Percentiles rank a stretch among this genome's conserved stretches.
Conservation (phyloP, 139 green algal genomes). For the Coelastrella sp. region DNA sequence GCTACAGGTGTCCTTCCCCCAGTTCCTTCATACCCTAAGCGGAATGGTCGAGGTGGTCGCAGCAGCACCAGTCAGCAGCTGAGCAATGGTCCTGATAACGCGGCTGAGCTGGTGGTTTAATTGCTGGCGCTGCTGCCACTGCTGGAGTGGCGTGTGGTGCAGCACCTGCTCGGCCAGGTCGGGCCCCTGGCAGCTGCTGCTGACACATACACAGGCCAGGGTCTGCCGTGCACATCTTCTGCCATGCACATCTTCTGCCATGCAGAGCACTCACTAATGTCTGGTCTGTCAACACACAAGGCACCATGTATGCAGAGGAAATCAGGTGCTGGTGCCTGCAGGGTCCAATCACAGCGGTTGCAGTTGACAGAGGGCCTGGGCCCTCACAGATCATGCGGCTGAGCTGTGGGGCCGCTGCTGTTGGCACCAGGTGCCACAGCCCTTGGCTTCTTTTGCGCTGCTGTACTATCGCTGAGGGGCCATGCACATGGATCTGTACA, state of each 20-base stretch:
- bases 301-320: constrained; percentile 1
- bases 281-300: neutral
- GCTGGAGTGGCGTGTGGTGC: neutral
- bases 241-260: constrained; percentile 14
- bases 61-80: too few relatives aligned
- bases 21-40: too few relatives aligned
- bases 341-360: constrained; percentile 13
- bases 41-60: too few relatives aligned
- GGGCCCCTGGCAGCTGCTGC: constrained; percentile 14
- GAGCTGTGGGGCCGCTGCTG: constrained; percentile 23
- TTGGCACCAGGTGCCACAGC: constrained; percentile 5
- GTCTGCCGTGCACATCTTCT: constrained; percentile 19
- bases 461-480: neutral
- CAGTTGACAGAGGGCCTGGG: neutral
- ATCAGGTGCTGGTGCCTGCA: neutral
- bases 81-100: too few relatives aligned
- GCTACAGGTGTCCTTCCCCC: too few relatives aligned
- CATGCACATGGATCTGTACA: constrained; percentile 8
- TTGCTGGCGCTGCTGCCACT: neutral
- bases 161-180: neutral
- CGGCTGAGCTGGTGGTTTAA: too few relatives aligned
- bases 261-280: neutral
- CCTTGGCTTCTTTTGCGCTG: neutral
- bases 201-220: constrained; percentile 6
- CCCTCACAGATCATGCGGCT: constrained; percentile 5